Evolutionary conservation across 371 early-diverging fungal species (phyloP).

Genomic region (Basidiobolus heterosporus): DNA sequence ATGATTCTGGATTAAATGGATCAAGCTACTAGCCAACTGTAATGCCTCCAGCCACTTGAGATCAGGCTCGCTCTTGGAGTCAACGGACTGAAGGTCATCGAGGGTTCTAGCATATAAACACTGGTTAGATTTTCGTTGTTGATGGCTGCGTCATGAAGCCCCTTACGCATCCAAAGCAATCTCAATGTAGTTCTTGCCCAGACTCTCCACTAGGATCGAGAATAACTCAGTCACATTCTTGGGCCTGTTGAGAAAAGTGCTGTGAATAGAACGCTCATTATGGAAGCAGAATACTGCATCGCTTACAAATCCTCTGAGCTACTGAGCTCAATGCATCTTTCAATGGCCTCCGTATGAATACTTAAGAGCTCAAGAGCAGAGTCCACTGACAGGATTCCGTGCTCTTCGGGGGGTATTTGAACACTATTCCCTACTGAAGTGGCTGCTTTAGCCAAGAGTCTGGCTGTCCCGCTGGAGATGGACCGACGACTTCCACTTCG

Average conservation of each 20-base stretch:
- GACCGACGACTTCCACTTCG: background rate
- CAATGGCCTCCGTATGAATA: constrained; percentile 72
- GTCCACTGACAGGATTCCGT: constrained; percentile 37
- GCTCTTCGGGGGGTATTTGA: constrained; percentile 22
- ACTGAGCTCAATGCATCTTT: constrained; percentile 65
- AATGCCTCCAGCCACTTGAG: constrained; percentile 49
- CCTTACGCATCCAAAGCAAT: constrained; percentile 65
- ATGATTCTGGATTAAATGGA: constrained; percentile 76
- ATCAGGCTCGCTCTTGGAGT: constrained; percentile 51
- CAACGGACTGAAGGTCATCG: constrained; percentile 44
- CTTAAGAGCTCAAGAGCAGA: constrained; percentile 44
- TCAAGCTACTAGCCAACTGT: constrained; percentile 41
- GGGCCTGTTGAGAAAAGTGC: constrained; percentile 13
- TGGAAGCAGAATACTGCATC: background rate
- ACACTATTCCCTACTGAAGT: no score
- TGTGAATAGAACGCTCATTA: background rate
- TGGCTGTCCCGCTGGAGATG: background rate
- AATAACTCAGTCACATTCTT: constrained; percentile 42
- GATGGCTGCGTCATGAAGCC: background rate
- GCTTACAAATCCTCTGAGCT: constrained; percentile 45
- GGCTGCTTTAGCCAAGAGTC: background rate
- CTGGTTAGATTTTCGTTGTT: no score
- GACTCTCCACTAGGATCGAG: constrained; percentile 45
- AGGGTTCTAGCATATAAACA: constrained; percentile 37
- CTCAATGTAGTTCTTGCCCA: constrained; percentile 65